phyloP scores from a whole-genome alignment of 129 eudicot genomes.

The Rutidosis leptorrhynchoides region DNA sequence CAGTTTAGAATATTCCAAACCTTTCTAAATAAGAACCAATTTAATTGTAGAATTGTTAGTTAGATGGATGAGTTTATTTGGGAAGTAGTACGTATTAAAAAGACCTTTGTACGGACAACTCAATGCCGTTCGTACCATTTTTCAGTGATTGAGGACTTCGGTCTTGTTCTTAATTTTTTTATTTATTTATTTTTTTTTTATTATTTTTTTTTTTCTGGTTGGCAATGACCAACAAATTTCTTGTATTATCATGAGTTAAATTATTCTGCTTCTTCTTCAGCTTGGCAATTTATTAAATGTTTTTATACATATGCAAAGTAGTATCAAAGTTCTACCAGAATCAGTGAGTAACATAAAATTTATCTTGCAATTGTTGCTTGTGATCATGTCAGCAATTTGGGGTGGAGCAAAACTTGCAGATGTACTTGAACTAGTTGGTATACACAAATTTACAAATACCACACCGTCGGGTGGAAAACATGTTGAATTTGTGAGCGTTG shows the following conservation, averaged over 20 bases:
- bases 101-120: constrained; percentile 1
- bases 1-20: neutral
- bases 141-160: neutral
- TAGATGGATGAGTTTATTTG: constrained; percentile 10
- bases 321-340: neutral
- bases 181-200: too few species aligned
- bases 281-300: neutral
- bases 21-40: neutral
- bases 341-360: neutral
- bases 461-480: constrained; percentile 85
- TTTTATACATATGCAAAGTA: neutral
- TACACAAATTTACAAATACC: constrained; percentile 49
- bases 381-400: constrained; percentile 72
- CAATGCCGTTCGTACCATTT: constrained; percentile 8
- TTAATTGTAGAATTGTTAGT: neutral
- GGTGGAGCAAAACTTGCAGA: constrained; percentile 96
- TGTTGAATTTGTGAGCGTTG: constrained; percentile 95
- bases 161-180: neutral
- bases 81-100: neutral
- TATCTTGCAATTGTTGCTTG: neutral
- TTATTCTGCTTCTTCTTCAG: neutral
- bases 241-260: neutral
- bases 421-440: constrained; percentile 86
- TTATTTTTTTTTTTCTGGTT: too few species aligned
- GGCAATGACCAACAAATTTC: constrained; percentile 2